phyloP scores from a whole-genome alignment of 768 basidiomycete species.

The Hysterangium stoloniferum region DNA sequence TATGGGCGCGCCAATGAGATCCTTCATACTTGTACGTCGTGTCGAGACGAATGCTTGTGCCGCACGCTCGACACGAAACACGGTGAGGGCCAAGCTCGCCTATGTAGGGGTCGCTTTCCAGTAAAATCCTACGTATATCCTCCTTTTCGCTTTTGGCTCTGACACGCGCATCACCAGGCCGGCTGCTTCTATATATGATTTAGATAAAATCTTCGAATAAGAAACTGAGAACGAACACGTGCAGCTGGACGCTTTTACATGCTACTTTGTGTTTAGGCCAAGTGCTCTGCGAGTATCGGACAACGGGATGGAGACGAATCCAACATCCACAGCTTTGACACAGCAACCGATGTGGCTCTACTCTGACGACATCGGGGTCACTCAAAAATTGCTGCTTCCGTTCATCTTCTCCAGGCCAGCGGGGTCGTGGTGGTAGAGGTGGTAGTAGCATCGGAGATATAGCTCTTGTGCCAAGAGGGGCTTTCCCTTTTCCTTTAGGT shows the following conservation, averaged over 20 bases:
- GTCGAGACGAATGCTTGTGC: slow-evolving; percentile 54
- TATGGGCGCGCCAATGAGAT: slow-evolving; percentile 61
- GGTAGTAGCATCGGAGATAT: slow-evolving; percentile 2
- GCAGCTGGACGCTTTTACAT: not conserved
- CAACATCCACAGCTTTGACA: slow-evolving; percentile 9
- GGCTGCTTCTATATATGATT: not conserved
- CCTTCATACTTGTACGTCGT: slow-evolving; percentile 58
- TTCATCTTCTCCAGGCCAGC: slow-evolving; percentile 11
- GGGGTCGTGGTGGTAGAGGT: slow-evolving; percentile 7
- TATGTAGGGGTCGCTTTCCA: slow-evolving; percentile 47
- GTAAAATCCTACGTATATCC: slow-evolving; percentile 14
- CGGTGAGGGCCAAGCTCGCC: slow-evolving; percentile 43
- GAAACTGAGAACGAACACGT: slow-evolving; percentile 3
- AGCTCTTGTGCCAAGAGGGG: not conserved
- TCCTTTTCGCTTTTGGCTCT: slow-evolving; percentile 9
- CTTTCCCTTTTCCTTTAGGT: not conserved
- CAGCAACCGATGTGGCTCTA: slow-evolving; percentile 9
- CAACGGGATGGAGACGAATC: slow-evolving; percentile 8
- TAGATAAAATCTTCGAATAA: not conserved
- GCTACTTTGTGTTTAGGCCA: slow-evolving; percentile 8
- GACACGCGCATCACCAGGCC: slow-evolving; percentile 1
- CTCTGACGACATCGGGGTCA: slow-evolving; percentile 2
- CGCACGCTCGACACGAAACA: slow-evolving; percentile 51
- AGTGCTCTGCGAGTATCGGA: slow-evolving; percentile 9
- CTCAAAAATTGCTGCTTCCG: slow-evolving; percentile 9